Conservation (phyloP, 169 alveolate species). For the Cystoisospora suis region DNA sequence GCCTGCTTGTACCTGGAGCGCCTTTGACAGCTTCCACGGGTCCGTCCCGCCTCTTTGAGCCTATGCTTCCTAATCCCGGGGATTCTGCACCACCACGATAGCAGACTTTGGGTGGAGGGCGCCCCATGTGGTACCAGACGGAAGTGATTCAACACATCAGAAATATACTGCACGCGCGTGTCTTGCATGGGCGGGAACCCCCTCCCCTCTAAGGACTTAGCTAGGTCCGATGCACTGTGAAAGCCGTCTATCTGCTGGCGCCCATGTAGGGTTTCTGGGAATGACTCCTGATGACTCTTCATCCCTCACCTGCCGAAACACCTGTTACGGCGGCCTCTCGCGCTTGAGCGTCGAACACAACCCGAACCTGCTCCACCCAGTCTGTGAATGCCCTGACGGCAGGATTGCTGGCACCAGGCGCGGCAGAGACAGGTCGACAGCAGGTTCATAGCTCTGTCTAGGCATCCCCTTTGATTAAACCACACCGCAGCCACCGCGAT, state of each 20-base stretch:
- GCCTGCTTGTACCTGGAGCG: too few species aligned
- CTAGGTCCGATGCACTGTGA: not conserved
- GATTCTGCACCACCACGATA: too few species aligned
- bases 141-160: not conserved
- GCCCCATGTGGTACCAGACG: not conserved
- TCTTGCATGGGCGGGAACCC: not conserved
- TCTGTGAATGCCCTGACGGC: conserved; percentile 26
- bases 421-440: too few species aligned
- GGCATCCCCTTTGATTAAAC: too few species aligned
- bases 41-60: too few species aligned
- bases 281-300: too few species aligned
- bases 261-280: not conserved
- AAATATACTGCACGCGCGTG: not conserved
- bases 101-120: not conserved
- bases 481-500: too few species aligned
- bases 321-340: not conserved
- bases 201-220: not conserved
- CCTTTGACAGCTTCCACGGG: too few species aligned
- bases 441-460: too few species aligned
- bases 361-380: conserved; percentile 38
- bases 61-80: too few species aligned
- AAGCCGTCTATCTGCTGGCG: not conserved
- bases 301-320: not conserved
- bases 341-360: conserved; percentile 7
- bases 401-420: conserved; percentile 4